Evolutionary conservation across 495 filamentous ascomycete genomes (phyloP).

Genomic region (Amorphotheca resinae): DNA sequence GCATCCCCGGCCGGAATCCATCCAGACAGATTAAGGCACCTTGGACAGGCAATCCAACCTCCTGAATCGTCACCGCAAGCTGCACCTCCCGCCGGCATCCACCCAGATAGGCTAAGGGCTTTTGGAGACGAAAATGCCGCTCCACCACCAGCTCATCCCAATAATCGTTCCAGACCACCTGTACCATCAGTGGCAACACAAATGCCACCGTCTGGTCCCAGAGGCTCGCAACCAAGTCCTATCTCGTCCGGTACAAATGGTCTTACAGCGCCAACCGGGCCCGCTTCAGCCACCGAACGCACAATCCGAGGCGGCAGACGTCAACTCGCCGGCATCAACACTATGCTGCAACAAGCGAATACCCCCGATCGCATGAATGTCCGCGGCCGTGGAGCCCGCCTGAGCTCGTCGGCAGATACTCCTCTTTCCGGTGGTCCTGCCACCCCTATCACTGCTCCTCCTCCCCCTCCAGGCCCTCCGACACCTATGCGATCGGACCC

Average conservation of each 20-base stretch:
- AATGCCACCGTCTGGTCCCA: slow-evolving; percentile 25
- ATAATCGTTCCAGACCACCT: slow-evolving; percentile 17
- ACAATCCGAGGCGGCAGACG: slow-evolving; percentile 27
- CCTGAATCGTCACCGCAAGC: too few species aligned
- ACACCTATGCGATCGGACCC: slow-evolving; percentile 2
- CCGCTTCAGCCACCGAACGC: slow-evolving; percentile 32
- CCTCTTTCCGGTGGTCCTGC: slow-evolving; percentile 7
- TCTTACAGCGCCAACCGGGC: slow-evolving; percentile 35
- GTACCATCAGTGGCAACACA: slow-evolving; percentile 24
- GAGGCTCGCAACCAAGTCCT: slow-evolving; percentile 17
- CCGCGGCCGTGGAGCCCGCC: slow-evolving; percentile 28
- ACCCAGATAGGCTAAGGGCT: slow-evolving; percentile 21
- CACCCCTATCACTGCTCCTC: slow-evolving; percentile 7
- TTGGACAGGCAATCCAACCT: slow-evolving; percentile 23
- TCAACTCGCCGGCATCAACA: slow-evolving; percentile 40
- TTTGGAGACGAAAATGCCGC: slow-evolving; percentile 5
- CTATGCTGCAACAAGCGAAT: slow-evolving; percentile 33
- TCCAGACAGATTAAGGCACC: slow-evolving; percentile 33
- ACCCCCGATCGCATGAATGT: slow-evolving; percentile 14
- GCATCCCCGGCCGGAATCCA: slow-evolving; percentile 29
- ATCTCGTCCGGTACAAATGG: slow-evolving; percentile 19
- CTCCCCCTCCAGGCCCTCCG: slow-evolving; percentile 11
- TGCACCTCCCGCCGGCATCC: slow-evolving; percentile 18
- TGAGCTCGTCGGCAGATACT: slow-evolving; percentile 24
- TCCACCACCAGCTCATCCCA: slow-evolving; percentile 13